phyloP scores from a whole-genome alignment of 2,329 filamentous ascomycete genomes.

The Neonectria sp. region DNA sequence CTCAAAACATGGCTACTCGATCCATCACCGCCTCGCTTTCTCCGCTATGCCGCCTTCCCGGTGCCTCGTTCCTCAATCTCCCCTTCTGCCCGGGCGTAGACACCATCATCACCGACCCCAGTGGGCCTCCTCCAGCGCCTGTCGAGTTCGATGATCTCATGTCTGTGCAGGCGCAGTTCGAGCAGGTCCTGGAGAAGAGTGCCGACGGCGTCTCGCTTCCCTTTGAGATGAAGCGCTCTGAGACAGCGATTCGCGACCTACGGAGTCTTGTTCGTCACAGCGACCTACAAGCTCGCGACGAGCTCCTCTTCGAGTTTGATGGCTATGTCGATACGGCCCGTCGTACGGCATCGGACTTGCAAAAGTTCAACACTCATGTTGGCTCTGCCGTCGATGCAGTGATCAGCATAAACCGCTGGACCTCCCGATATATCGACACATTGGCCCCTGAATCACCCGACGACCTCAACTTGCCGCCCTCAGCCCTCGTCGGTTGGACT shows the following conservation, averaged over 20 bases:
- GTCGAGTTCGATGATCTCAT: constrained; percentile 84
- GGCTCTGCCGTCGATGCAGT: constrained; percentile 82
- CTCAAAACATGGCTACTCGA: constrained; percentile 73
- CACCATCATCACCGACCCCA: constrained; percentile 45
- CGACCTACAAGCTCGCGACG: constrained; percentile 75
- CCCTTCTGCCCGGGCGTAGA: constrained; percentile 71
- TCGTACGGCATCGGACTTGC: constrained; percentile 75
- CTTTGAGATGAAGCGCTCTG: constrained; percentile 84
- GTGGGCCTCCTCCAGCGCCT: constrained; percentile 42
- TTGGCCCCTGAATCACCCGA: constrained; percentile 60
- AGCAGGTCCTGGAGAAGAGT: constrained; percentile 79
- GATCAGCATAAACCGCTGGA: constrained; percentile 83
- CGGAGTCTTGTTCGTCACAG: constrained; percentile 81
- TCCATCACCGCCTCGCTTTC: constrained; percentile 75
- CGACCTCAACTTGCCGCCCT: constrained; percentile 51
- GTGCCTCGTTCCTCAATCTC: constrained; percentile 71
- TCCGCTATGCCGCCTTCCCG: constrained; percentile 80
- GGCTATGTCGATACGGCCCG: constrained; percentile 80
- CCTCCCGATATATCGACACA: constrained; percentile 76
- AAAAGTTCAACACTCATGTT: constrained; percentile 83
- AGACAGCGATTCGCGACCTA: constrained; percentile 81
- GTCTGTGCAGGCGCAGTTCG: constrained; percentile 81
- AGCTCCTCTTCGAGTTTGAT: constrained; percentile 83
- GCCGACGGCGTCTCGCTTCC: constrained; percentile 78
- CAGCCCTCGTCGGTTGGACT: constrained; percentile 53